These are phyloP conservation scores for Alternaria arborescens DNA, from an alignment of 2,329 filamentous ascomycete species.

Conservation along the genomic window DNA sequence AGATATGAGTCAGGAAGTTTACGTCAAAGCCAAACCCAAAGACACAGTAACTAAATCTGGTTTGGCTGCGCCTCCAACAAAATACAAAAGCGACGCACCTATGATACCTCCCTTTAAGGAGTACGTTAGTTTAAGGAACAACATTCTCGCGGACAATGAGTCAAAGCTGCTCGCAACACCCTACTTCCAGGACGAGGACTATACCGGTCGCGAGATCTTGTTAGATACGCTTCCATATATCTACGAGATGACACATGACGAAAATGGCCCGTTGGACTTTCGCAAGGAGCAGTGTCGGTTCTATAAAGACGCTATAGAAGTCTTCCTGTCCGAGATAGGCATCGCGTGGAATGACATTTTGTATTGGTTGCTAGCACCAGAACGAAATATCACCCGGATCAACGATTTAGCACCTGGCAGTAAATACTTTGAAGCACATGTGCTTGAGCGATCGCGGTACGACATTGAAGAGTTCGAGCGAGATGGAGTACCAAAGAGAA, in stretches of 20 bases:
- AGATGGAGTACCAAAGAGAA: constrained; percentile 13
- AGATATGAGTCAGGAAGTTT: constrained; percentile 29
- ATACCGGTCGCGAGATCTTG: constrained; percentile 24
- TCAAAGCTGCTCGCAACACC: constrained; percentile 52
- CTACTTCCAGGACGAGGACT: constrained; percentile 40
- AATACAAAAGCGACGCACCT: constrained; percentile 26
- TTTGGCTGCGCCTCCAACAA: constrained; percentile 22
- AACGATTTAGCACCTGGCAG: constrained; percentile 13
- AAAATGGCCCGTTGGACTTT: constrained; percentile 40
- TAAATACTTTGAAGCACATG: constrained; percentile 13
- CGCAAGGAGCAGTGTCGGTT: constrained; percentile 49
- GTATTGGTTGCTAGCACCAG: constrained; percentile 50
- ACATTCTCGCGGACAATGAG: constrained; percentile 54
- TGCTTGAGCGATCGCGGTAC: constrained; percentile 35
- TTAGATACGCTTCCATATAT: constrained; percentile 38
- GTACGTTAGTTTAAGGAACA: constrained; percentile 54
- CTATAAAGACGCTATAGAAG: constrained; percentile 46
- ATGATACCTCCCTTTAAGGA: constrained; percentile 52
- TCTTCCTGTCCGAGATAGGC: constrained; percentile 47
- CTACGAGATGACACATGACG: constrained; percentile 39
- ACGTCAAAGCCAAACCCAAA: constrained; percentile 21
- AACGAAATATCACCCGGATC: constrained; percentile 20
- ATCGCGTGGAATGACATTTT: constrained; percentile 51
- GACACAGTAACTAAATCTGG: constrained; percentile 12
- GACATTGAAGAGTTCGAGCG: constrained; percentile 30